Percentiles rank a stretch among this genome's conserved stretches.
These are phyloP conservation scores for Wickerhamiella australiensis DNA, from an alignment of 805 yeast species.

Conservation along the genomic window DNA sequence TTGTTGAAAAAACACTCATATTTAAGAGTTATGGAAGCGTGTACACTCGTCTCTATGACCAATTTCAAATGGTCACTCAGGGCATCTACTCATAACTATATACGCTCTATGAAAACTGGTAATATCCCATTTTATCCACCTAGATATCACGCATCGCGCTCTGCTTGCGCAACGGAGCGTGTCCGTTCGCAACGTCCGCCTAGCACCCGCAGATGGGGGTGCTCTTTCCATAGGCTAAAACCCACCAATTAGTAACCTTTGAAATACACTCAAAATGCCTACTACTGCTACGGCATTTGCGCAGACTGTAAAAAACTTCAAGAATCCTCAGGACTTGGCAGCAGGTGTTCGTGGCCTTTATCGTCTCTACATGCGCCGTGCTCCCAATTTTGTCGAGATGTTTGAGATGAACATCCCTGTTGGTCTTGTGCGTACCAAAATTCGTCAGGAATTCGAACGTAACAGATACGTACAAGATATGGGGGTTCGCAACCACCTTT, in stretches of 20 bases:
- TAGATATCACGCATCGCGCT: no score
- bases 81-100: slow-evolving; percentile 51
- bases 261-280: slow-evolving; percentile 30
- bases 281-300: slow-evolving; percentile 77
- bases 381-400: slow-evolving; percentile 34
- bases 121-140: no score
- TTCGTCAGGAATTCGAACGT: slow-evolving; percentile 84
- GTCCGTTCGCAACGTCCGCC: no score
- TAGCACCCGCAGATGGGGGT: not conserved
- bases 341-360: slow-evolving; percentile 55
- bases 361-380: slow-evolving; percentile 49
- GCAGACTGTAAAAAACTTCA: slow-evolving; percentile 59
- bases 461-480: slow-evolving; percentile 60
- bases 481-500: slow-evolving; percentile 53
- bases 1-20: slow-evolving; percentile 66
- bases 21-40: slow-evolving; percentile 75
- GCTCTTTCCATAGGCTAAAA: not conserved
- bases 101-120: not conserved
- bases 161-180: no score
- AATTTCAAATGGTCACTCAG: slow-evolving; percentile 86
- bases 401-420: slow-evolving; percentile 46
- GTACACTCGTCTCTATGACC: slow-evolving; percentile 88
- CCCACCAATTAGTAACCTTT: slow-evolving; percentile 8
- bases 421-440: slow-evolving; percentile 64
- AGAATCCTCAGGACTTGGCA: slow-evolving; percentile 48